A percentile compares a stretch with the other conserved stretches of the same genome.
Conservation (phyloP, 139 green algal genomes). For the Edaphochlamys debaryana region DNA sequence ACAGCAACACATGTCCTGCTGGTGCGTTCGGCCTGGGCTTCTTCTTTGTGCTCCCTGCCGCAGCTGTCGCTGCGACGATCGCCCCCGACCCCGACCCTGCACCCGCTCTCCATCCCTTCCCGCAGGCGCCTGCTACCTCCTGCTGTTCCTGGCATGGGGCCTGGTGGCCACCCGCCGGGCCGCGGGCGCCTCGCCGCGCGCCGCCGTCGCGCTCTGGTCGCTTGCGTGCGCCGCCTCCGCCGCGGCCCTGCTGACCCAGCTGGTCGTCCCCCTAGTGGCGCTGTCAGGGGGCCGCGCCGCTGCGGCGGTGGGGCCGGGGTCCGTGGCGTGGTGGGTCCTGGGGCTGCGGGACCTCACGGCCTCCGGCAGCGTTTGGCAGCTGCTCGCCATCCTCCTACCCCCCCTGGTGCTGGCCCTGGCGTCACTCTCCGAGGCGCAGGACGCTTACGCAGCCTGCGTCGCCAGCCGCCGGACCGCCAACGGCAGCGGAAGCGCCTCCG, state of each 20-base stretch:
- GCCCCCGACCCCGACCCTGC: too few species aligned
- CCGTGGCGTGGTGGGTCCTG: neutral
- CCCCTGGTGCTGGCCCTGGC: conserved; percentile 12
- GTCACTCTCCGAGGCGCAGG: conserved; percentile 19
- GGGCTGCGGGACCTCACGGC: conserved; percentile 4
- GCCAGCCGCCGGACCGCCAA: too few species aligned
- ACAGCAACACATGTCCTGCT: neutral
- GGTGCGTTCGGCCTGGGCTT: too few species aligned
- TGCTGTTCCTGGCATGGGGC: conserved; percentile 25
- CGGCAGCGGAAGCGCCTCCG: neutral
- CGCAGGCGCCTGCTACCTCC: conserved; percentile 3
- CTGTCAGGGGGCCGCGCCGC: neutral
- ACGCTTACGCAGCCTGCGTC: neutral
- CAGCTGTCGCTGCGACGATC: neutral
- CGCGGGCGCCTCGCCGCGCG: too few species aligned
- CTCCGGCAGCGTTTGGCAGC: neutral
- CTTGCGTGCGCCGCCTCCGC: neutral
- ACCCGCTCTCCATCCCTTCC: neutral
- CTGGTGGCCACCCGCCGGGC: neutral
- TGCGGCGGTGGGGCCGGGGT: neutral
- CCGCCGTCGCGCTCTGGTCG: conserved; percentile 6
- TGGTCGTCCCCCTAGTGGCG: conserved; percentile 12
- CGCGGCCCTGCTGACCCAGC: conserved; percentile 8
- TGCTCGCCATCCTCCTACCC: neutral
- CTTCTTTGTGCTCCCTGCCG: neutral